Evolutionary conservation across 1,284 basidiomycete species (phyloP), one percentile per base, ranked within the genome.

Genomic region (Melanopsichium pennsylvanicum): DNA sequence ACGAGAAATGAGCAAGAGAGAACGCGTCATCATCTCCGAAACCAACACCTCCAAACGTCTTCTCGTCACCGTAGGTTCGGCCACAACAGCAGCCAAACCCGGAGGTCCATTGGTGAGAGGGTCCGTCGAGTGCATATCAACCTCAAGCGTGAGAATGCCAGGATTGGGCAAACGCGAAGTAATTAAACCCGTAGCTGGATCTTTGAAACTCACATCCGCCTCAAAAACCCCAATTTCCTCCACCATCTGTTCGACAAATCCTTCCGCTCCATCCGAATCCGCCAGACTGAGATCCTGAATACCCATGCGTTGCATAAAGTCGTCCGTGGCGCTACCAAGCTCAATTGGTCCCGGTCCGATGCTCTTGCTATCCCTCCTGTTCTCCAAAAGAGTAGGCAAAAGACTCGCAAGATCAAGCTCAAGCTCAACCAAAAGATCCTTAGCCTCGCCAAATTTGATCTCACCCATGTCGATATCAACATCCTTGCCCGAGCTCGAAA

Each of bases 401-500:
- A 75, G 57, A 10, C 40, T 60, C 5, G 56, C 55, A 45, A 77
- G 57, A 38, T 78, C 73, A 16, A 76, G 45, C 41, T 76, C 75
- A 18, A 78, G 61, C 70, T 78, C 76, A 22, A 77, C 59, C n/a
- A 78, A 59, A 51, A 78, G 45, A 62, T 78, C 76, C 38, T 62
- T 63, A 33, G 50, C 49, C 18, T 78, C 76, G 19, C 76, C 76
- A 37, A 74, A 78, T 41, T 68, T 70, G 32, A 77, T 42, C 81
- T 96, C 93, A 34, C 91, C 90, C n/a, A 98, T 85, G 72, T 97
- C 92, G 48, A 98, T 87, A 80, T 97, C 94, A 32, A 95, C 92
- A 75, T 97, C 89, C 76, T 91, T 89, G 21, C 95, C 95, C 60
- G 91, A 89, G 5, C 88, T 87, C 2, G 91, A 88, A 29, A 97